Evolutionary conservation across 352 stramenopile genomes (phyloP).

Genomic region (Pythium rishiriense): DNA sequence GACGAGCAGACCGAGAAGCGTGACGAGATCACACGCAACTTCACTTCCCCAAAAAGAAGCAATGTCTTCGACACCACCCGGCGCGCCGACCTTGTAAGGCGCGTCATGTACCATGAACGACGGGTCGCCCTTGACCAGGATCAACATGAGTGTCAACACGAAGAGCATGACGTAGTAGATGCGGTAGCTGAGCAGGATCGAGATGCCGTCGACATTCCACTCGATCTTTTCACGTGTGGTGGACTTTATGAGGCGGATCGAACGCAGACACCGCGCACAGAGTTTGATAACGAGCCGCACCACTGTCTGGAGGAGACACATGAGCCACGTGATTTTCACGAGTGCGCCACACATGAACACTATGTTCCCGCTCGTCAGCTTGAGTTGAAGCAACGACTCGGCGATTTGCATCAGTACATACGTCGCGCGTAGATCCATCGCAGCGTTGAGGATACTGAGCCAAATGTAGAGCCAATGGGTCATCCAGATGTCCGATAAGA

Average conservation of each 20-base stretch:
- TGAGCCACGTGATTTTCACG: constrained; percentile 54
- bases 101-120: constrained; percentile 45
- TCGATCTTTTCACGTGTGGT: constrained; percentile 37
- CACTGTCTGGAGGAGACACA: constrained; percentile 49
- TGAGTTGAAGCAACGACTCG: constrained; percentile 47
- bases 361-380: constrained; percentile 47
- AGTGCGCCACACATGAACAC: constrained; percentile 52
- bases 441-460: constrained; percentile 48
- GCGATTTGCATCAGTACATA: constrained; percentile 48
- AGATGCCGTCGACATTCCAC: constrained; percentile 48
- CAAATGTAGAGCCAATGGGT: constrained; percentile 69
- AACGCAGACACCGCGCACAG: constrained; percentile 29
- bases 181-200: constrained; percentile 55
- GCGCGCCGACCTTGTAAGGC: constrained; percentile 35
- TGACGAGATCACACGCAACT: constrained; percentile 48
- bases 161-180: constrained; percentile 56
- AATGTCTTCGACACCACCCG: constrained; percentile 39
- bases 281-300: constrained; percentile 39
- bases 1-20: constrained; percentile 40
- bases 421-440: constrained; percentile 43
- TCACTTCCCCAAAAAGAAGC: constrained; percentile 52
- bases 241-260: constrained; percentile 36
- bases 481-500: constrained; percentile 62
- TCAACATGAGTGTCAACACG: constrained; percentile 38
- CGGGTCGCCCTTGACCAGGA: constrained; percentile 35